phyloP scores from a whole-genome alignment of 352 stramenopile species.

The Blastocystis sp. region DNA sequence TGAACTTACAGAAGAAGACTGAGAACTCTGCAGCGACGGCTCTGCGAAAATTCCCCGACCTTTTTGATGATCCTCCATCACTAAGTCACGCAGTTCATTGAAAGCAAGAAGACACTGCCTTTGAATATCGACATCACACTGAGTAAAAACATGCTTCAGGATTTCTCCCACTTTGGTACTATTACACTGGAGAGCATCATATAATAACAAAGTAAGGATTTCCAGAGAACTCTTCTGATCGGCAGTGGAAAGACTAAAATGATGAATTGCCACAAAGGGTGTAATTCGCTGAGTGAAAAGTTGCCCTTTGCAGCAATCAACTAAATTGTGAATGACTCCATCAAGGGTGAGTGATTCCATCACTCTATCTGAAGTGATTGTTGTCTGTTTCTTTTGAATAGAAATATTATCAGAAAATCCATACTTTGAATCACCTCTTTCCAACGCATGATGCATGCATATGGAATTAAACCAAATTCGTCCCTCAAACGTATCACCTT shows the following conservation, averaged over 20 bases:
- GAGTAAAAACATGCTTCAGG: not conserved
- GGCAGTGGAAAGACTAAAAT: not conserved
- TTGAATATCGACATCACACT: not conserved
- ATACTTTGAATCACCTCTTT: not conserved
- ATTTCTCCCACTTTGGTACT: not conserved
- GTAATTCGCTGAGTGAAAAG: not conserved
- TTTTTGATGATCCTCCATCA: not conserved
- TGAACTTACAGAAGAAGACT: not conserved
- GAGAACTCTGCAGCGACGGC: not conserved
- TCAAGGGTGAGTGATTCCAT: not conserved
- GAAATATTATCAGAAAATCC: not conserved
- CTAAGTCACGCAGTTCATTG: not conserved
- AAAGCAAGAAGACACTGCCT: not conserved
- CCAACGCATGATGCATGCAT: not conserved
- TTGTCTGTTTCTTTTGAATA: not conserved
- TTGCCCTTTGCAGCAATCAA: not conserved
- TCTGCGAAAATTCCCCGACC: not conserved
- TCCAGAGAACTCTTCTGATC: not conserved
- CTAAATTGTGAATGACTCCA: not conserved
- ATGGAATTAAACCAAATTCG: not conserved
- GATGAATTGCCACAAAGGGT: not conserved
- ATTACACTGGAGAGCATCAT: not conserved
- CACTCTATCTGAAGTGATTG: not conserved
- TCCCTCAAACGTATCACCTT: not conserved
- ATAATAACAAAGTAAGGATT: not conserved